Percentiles rank a stretch among this genome's conserved stretches.
These are phyloP conservation scores for Nemania sp. DNA, from an alignment of 2,329 filamentous ascomycete species.

Conservation along the genomic window DNA sequence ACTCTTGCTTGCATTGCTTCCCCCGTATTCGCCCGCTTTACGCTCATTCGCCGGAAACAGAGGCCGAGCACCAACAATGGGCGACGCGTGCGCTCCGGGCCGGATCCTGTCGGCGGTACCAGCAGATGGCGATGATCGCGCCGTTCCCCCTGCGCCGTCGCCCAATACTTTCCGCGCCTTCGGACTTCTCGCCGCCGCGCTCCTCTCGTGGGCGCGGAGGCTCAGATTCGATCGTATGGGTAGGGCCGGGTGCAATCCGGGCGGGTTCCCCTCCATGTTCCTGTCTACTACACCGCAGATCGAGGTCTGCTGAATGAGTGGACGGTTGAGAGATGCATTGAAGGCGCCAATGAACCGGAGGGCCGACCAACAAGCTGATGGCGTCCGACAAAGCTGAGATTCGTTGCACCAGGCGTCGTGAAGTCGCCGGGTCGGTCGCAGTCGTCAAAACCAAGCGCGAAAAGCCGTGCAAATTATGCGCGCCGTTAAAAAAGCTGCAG, in stretches of 20 bases:
- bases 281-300: slow-evolving; percentile 39
- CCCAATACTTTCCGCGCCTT: slow-evolving; percentile 26
- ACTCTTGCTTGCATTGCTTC: slow-evolving; percentile 51
- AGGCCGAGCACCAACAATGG: slow-evolving; percentile 31
- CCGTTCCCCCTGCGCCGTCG: slow-evolving; percentile 30
- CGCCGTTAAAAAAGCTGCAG: slow-evolving; percentile 3
- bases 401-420: slow-evolving; percentile 3
- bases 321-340: slow-evolving; percentile 37
- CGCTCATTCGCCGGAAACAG: slow-evolving; percentile 36
- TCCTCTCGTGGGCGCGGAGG: slow-evolving; percentile 30
- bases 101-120: slow-evolving; percentile 25
- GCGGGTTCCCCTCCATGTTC: slow-evolving; percentile 38
- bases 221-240: slow-evolving; percentile 32
- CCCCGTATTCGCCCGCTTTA: slow-evolving; percentile 34
- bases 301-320: slow-evolving; percentile 34
- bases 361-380: slow-evolving; percentile 4
- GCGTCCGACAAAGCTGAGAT: slow-evolving; percentile 1
- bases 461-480: slow-evolving; percentile 9
- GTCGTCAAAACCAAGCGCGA: slow-evolving; percentile 4
- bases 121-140: slow-evolving; percentile 31
- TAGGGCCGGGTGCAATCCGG: slow-evolving; percentile 31
- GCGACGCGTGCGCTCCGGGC: slow-evolving; percentile 30
- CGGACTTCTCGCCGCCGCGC: slow-evolving; percentile 28
- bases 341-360: slow-evolving; percentile 22
- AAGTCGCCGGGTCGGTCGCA: slow-evolving; percentile 2